phyloP scores from a whole-genome alignment of 805 yeast genomes.

The Maudiozyma saulgeensis region DNA sequence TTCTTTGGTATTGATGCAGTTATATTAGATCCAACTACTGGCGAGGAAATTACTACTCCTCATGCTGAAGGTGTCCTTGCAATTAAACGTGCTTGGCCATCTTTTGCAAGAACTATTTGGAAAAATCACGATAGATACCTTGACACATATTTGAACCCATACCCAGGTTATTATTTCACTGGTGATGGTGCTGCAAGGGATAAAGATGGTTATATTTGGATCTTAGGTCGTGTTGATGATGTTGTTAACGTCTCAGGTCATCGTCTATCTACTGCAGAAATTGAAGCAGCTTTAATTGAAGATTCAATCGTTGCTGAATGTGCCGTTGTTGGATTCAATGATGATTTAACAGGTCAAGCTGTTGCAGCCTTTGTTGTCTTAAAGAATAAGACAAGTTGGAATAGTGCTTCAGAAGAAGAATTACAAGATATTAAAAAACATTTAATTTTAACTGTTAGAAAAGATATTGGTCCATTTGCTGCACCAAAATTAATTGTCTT shows the following conservation, averaged over 20 bases:
- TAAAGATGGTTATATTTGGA: constrained; percentile 77
- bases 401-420: constrained; percentile 34
- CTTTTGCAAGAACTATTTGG: constrained; percentile 78
- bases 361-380: constrained; percentile 75
- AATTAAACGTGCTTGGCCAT: constrained; percentile 69
- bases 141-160: constrained; percentile 77
- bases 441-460: constrained; percentile 59
- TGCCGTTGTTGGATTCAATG: constrained; percentile 77
- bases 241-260: constrained; percentile 84
- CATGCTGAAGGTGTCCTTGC: constrained; percentile 78
- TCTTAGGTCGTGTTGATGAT: constrained; percentile 79
- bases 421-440: constrained; percentile 49
- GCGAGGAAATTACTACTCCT: constrained; percentile 56
- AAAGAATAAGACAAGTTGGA: constrained; percentile 38
- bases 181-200: constrained; percentile 90
- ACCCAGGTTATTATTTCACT: constrained; percentile 73
- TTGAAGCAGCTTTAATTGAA: constrained; percentile 73
- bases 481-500: constrained; percentile 68
- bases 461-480: constrained; percentile 79
- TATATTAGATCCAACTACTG: constrained; percentile 65
- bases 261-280: constrained; percentile 81
- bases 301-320: constrained; percentile 62
- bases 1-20: constrained; percentile 72
- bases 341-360: constrained; percentile 80
- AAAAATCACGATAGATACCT: constrained; percentile 61